phyloP scores from a whole-genome alignment of 2,329 filamentous ascomycete species.

The Trichoderma semiorbis region DNA sequence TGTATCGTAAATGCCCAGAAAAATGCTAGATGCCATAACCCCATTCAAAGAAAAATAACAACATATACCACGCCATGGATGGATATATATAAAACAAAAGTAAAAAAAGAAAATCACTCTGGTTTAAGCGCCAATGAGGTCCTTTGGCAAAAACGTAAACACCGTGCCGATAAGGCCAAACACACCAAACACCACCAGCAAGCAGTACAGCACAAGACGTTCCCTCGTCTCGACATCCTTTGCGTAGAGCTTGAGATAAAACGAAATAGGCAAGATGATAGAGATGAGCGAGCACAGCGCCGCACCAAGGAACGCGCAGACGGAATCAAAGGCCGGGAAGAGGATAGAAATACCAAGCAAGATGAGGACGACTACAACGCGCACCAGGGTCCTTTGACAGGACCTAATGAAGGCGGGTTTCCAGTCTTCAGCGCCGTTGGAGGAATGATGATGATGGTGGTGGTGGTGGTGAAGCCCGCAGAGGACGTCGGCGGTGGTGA shows the following conservation, averaged over 20 bases:
- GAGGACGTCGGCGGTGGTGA: conserved; percentile 79
- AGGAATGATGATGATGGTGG: conserved; percentile 27
- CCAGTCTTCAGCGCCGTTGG: conserved; percentile 39
- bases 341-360: conserved; percentile 70
- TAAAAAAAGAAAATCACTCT: neutral
- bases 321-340: conserved; percentile 77
- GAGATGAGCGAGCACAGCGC: conserved; percentile 92
- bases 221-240: conserved; percentile 64
- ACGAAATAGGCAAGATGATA: conserved; percentile 80
- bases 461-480: conserved; percentile 61
- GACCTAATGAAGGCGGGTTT: conserved; percentile 40
- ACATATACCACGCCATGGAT: neutral
- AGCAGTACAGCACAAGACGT: conserved; percentile 60
- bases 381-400: conserved; percentile 56
- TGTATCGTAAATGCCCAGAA: neutral
- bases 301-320: conserved; percentile 88
- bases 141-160: conserved; percentile 83
- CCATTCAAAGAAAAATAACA: neutral
- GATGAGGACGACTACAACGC: conserved; percentile 63
- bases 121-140: conserved; percentile 56
- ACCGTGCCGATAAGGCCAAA: conserved; percentile 76
- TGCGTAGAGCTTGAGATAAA: conserved; percentile 87
- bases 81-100: neutral
- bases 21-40: neutral
- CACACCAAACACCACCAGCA: conserved; percentile 66